Base-by-base conservation (phyloP, 768 basidiomycete genomes). In the Mycena albidolilacea region DNA sequence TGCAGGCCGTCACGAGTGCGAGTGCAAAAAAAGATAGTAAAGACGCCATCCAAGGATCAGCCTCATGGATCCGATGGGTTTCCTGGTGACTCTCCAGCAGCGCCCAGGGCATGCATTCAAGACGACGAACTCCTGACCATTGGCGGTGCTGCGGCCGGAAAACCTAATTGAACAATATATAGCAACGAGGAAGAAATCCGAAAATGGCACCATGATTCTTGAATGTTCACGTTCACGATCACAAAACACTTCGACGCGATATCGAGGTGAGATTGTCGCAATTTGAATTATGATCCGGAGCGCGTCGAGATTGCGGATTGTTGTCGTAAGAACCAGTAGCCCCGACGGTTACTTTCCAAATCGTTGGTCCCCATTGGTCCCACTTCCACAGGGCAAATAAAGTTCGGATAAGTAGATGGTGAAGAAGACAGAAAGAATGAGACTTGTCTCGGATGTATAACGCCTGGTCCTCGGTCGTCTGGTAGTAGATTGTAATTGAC, bases 241-340 rank as follows among this genome's bases (percentile, higher is more conserved):
- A 50, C 3, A 46, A 50, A 50, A 50, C 48, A 21, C 17, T 2
- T 50, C 19, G 14, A 46, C 14, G 46, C 17, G 14, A 50, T 48
- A 48, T 50, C 19, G 44, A 46, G 17, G 46, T 48, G 14, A 5
- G 19, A 7, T 3, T 19, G 19, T 50, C 19, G 14, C 5, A 17
- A 43, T n/a, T n/a, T n/a, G n/a, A n/a, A n/a, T 68, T 23, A 68
- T 68, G 67, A 60, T 68, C 67, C 67, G 46, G 19, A 46, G 41
- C 55, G 5, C 39, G 46, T 7, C 46, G 12, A 59, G 57, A 44
- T 59, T 67, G 30, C 50, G 30, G 30, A 30, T 30, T 30, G 30
- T 30, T 30, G 30, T 30, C 30, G 30, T 30, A 30, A 30, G 30
- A 30, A 30, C 30, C 30, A 30, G 30, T 30, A 30, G 30, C 30